Percentiles rank a stretch among this genome's conserved stretches.
phyloP scores from a whole-genome alignment of 1,284 basidiomycete genomes.

The Gymnopus androsaceus region DNA sequence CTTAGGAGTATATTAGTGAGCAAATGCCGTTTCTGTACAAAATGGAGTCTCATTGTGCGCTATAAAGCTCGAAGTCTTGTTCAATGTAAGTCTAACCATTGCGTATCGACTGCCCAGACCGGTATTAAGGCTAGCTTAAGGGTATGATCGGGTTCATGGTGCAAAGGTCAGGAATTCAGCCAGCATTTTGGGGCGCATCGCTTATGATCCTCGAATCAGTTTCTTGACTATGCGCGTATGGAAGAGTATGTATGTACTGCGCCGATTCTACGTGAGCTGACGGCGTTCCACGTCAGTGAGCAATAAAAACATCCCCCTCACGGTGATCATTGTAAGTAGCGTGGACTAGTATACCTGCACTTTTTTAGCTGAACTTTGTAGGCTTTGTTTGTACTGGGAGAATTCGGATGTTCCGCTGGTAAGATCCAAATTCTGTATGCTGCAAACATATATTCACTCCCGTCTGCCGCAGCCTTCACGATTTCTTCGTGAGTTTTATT shows the following conservation, averaged over 20 bases:
- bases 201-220: constrained; percentile 27
- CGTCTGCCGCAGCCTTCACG: constrained; percentile 39
- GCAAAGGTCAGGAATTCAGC: too few relatives aligned
- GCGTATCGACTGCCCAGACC: not conserved
- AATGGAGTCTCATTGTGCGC: not conserved
- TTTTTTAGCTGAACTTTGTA: constrained; percentile 18
- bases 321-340: constrained; percentile 40
- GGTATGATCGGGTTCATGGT: constrained; percentile 55
- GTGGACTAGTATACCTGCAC: not conserved
- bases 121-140: constrained; percentile 28
- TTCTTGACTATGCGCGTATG: constrained; percentile 57
- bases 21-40: not conserved
- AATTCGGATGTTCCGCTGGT: constrained; percentile 50
- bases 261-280: too few relatives aligned
- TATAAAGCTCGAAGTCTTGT: constrained; percentile 51
- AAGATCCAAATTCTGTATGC: constrained; percentile 17
- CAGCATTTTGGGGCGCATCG: too few relatives aligned
- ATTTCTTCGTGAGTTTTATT: constrained; percentile 40
- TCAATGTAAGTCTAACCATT: constrained; percentile 41
- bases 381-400: constrained; percentile 44
- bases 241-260: constrained; percentile 40
- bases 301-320: constrained; percentile 43
- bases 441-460: constrained; percentile 4
- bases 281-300: too few relatives aligned
- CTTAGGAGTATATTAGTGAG: constrained; percentile 50